Percentiles rank a stretch among this genome's conserved stretches.
These are phyloP conservation scores for Stylosanthes scabra DNA, from an alignment of 331 rosid species.

Conservation along the genomic window DNA sequence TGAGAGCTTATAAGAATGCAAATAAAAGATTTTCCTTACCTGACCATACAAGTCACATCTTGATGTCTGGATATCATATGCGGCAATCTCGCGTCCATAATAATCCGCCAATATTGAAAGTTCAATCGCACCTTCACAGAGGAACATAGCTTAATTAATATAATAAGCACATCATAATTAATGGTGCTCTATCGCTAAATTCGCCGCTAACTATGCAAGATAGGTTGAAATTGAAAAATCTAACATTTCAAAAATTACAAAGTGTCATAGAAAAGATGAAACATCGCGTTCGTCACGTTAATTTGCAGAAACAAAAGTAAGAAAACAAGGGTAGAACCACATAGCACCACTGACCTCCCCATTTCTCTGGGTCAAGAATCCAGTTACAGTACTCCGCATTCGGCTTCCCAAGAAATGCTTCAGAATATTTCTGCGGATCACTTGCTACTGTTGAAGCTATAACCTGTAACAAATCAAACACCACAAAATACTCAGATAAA, in stretches of 20 bases:
- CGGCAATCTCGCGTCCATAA: conserved; percentile 94
- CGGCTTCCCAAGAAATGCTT: conserved; percentile 92
- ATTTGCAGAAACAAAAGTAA: neutral
- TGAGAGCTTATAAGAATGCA: conserved; percentile 23
- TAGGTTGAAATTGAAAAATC: conserved; percentile 21
- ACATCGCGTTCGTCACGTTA: neutral
- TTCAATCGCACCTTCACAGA: conserved; percentile 86
- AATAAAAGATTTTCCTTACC: conserved; percentile 53
- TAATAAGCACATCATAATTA: conserved; percentile 28
- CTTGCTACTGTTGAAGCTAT: conserved; percentile 94
- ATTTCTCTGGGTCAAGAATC: conserved; percentile 92
- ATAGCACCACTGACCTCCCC: conserved; percentile 93
- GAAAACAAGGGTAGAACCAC: too few relatives aligned
- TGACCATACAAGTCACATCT: conserved; percentile 97
- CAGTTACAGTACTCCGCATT: conserved; percentile 86
- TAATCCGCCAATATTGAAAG: conserved; percentile 87
- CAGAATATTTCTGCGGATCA: conserved; percentile 77
- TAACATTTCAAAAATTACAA: conserved; percentile 24
- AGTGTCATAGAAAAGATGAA: conserved; percentile 18
- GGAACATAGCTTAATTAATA: conserved; percentile 29
- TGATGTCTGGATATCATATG: conserved; percentile 88
- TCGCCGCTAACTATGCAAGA: neutral
- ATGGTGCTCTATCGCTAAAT: conserved; percentile 2
- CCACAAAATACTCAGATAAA: conserved; percentile 24
- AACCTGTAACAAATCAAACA: conserved; percentile 60